Evolutionary conservation across 257 asterid species (phyloP).

Genomic region (Solanum chmielewskii): DNA sequence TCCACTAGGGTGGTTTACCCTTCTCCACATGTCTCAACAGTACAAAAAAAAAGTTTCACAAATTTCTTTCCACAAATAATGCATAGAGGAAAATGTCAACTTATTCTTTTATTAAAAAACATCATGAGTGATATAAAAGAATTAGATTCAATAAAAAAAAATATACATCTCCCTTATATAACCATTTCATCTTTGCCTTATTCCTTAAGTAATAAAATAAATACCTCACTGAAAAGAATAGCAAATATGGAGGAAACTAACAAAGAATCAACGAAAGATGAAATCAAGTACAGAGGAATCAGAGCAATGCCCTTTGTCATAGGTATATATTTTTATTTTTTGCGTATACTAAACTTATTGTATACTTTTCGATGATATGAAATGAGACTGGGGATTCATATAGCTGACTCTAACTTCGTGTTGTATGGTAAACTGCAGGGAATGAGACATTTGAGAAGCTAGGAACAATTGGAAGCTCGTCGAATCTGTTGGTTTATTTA

Average conservation of each 20-base stretch:
- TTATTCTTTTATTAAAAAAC: not conserved
- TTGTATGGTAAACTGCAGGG: not conserved
- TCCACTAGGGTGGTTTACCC: not conserved
- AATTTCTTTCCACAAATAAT: not conserved
- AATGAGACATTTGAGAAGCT: slow-evolving; percentile 24
- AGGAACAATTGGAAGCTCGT: slow-evolving; percentile 20
- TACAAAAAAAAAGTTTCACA: not conserved
- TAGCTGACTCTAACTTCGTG: not conserved
- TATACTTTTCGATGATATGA: not conserved
- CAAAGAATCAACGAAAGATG: not conserved
- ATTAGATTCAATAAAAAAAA: not conserved
- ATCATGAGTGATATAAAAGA: not conserved
- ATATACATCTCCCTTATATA: not conserved
- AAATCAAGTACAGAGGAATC: slow-evolving; percentile 13
- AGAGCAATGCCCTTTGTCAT: slow-evolving; percentile 23
- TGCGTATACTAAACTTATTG: not conserved
- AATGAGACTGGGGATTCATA: not conserved
- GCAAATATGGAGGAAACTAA: not conserved
- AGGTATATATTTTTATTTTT: not conserved
- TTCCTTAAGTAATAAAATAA: not conserved
- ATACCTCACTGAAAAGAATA: not conserved
- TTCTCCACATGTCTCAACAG: not conserved
- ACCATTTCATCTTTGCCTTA: not conserved
- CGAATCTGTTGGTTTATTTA: slow-evolving; percentile 22
- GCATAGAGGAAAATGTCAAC: not conserved